These are phyloP conservation scores for Colletotrichum sp. DNA, from an alignment of 2,329 filamentous ascomycete species.

Conservation along the genomic window DNA sequence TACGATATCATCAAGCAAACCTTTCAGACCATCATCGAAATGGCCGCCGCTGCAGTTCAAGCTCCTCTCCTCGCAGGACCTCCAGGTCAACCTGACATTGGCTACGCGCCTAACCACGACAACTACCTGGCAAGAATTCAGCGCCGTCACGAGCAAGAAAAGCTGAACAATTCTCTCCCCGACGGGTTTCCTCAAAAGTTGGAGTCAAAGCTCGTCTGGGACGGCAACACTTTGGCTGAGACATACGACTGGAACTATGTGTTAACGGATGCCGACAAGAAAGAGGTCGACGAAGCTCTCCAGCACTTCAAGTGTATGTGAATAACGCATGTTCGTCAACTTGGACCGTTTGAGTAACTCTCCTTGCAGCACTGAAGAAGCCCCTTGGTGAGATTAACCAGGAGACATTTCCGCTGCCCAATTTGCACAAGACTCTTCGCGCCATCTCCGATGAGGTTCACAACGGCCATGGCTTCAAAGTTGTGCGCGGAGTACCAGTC, in stretches of 20 bases:
- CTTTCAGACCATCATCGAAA: not conserved
- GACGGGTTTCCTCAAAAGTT: slow-evolving; percentile 55
- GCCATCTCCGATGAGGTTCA: slow-evolving; percentile 60
- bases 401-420: slow-evolving; percentile 61
- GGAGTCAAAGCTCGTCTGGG: slow-evolving; percentile 60
- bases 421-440: slow-evolving; percentile 53
- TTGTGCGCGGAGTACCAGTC: slow-evolving; percentile 62
- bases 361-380: not conserved
- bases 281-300: slow-evolving; percentile 45
- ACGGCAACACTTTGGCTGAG: slow-evolving; percentile 52
- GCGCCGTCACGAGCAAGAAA: slow-evolving; percentile 45
- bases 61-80: slow-evolving; percentile 24
- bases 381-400: slow-evolving; percentile 27
- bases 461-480: slow-evolving; percentile 64
- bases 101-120: slow-evolving; percentile 57
- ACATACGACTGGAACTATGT: slow-evolving; percentile 60
- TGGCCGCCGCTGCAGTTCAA: slow-evolving; percentile 26
- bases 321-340: not conserved
- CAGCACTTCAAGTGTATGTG: slow-evolving; percentile 18
- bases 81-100: slow-evolving; percentile 62
- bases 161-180: slow-evolving; percentile 46
- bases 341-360: not conserved
- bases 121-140: slow-evolving; percentile 59
- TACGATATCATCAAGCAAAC: not conserved
- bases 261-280: slow-evolving; percentile 49